Base-by-base conservation (phyloP, 805 yeast genomes). In the Saturnispora diversa region DNA sequence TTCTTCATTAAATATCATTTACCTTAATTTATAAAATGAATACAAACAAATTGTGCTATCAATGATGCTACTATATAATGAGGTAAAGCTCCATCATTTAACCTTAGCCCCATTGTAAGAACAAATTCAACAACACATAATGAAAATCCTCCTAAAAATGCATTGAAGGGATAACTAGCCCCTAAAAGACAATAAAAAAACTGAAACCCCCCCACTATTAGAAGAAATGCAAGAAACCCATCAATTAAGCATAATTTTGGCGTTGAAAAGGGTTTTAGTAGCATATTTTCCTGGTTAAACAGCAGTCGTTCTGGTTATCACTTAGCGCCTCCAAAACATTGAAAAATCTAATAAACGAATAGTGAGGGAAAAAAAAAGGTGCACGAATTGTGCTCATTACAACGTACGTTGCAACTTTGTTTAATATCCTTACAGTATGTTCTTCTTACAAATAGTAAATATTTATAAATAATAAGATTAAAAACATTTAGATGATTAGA, bases 101-200 rank as follows among this genome's bases (percentile, higher is more conserved):
- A 70, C 55, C 97, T 72, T 54, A 92, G 67, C 45, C 84, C 72
- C 31, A 84, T 85, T 10, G 94, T 77, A 47, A 92, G 72, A 20
- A 92, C 97, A 59, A 92, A 92, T 62, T 92, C 97, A 11, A 95
- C 97, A 37, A 92, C 97, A 33, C 97, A 84, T 17, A 86, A 68
- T 41, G 82, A 74, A 58, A 92, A 92, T 1, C 97, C 97, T 16
- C 95, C 90, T 44, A 92, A 70, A 58, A 92, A 92, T 19, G 96
- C 97, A 63, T 92, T 92, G 73, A 92, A 92, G 13, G 99, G 99
- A 73, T 82, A 92, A 52, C 76, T 85, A 27, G 97, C 95, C 34
- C 87, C 75, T 11, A 86, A 45, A 31, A 80, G 50, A 49, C 84
- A 83, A 60, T 87, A 90, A 4, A 69, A 64, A 56, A 87, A 86